These are phyloP conservation scores for Raddia distichophylla DNA, from an alignment of 176 grass and related monocot genomes.

Conservation along the genomic window DNA sequence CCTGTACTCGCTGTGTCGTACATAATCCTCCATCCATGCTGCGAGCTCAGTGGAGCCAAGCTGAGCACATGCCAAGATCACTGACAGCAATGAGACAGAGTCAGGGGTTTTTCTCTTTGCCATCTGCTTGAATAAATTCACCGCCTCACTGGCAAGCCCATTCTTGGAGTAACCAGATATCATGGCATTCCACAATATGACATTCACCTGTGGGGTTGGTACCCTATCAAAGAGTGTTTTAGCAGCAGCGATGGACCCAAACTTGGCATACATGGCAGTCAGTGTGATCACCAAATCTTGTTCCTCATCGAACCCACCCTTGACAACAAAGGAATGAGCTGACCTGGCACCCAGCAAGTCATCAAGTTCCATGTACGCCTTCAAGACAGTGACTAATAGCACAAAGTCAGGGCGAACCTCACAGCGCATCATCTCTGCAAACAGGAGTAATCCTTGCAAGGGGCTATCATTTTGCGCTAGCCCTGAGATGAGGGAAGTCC, in stretches of 20 bases:
- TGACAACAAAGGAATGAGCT: slow-evolving; percentile 61
- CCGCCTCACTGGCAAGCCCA: slow-evolving; percentile 55
- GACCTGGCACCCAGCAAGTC: slow-evolving; percentile 44
- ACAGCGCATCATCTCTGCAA: slow-evolving; percentile 49
- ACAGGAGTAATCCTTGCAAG: slow-evolving; percentile 43
- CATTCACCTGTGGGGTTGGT: slow-evolving; percentile 30
- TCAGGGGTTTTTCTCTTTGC: slow-evolving; percentile 46
- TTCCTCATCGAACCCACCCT: slow-evolving; percentile 54
- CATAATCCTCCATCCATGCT: slow-evolving; percentile 61
- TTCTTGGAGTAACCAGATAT: slow-evolving; percentile 83
- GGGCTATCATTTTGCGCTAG: slow-evolving; percentile 53
- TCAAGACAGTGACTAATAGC: slow-evolving; percentile 47
- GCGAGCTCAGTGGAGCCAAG: slow-evolving; percentile 52
- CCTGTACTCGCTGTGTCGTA: slow-evolving; percentile 43
- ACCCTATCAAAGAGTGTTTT: slow-evolving; percentile 57
- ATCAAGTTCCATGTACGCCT: slow-evolving; percentile 63
- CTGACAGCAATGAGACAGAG: slow-evolving; percentile 58
- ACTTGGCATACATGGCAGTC: slow-evolving; percentile 70
- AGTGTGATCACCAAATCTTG: slow-evolving; percentile 58
- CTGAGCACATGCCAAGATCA: slow-evolving; percentile 68
- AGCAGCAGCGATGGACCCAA: slow-evolving; percentile 43
- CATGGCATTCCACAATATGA: slow-evolving; percentile 83
- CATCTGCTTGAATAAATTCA: slow-evolving; percentile 64
- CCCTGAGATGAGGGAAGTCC: slow-evolving; percentile 68
- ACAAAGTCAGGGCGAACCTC: slow-evolving; percentile 60